Base-by-base conservation (phyloP, 805 yeast genomes). In the Saccharomycopsis microspora region DNA sequence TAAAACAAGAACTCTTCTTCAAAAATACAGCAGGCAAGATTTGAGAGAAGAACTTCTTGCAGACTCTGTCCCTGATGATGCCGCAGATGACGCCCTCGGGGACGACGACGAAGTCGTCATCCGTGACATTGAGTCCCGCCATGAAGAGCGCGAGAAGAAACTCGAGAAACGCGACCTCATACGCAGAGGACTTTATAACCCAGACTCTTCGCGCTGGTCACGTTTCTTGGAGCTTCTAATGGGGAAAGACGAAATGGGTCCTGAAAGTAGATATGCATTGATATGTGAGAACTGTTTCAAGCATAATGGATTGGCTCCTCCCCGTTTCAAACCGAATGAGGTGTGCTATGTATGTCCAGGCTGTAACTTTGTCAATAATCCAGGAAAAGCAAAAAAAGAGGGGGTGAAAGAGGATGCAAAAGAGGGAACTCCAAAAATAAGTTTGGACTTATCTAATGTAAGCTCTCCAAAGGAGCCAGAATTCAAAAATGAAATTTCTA, bases 281-380 rank as follows among this genome's bases (percentile, higher is more conserved):
- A 70, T 71, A 28, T 71, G 76, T 51, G 57, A 56, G 41, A 58
- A 61, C 29, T 71, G 76, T 49, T 67, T 59, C 47, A 59, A 64
- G 4, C 75, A 71, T 56, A 70, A 70, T 52, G 76, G 76, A 2
- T 59, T 71, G 48, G 75, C 75, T 0, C 71, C 73, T 5, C 76
- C 75, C 9, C 65, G 66, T 42, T 60, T 63, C 42, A 53, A 57
- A 9, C 75, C 75, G 0, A 44, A 49, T 10, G 49, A 53, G n/a
- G 63, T 70, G 7, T 59, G 58, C 46, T 71, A 62, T 50, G 55
- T 60, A 7, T 71, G 76, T 55, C 66, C 67, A 43, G 57, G 59
- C 31, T 71, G 76, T 54, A 71, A 71, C 2, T 30, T 33, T 5
- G 11, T 53, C 42, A 53, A 53, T 37, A 52, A 52, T 27, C 39